A percentile compares a stretch with the other conserved stretches of the same genome.
These are phyloP conservation scores for Styphnolobium japonicum DNA, from an alignment of 306 rosid genomes.

Conservation along the genomic window DNA sequence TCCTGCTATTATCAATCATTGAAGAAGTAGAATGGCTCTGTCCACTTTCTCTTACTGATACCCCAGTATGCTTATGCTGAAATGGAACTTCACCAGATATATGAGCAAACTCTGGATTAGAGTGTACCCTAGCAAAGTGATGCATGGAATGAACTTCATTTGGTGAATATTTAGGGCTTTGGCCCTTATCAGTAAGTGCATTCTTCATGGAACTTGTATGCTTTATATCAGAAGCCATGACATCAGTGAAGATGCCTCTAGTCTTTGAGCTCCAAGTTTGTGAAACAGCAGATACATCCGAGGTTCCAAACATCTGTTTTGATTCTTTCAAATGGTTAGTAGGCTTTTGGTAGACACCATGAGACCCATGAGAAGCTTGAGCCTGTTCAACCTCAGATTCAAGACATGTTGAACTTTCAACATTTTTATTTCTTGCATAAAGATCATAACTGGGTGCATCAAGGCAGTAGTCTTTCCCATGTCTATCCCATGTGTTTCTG, in stretches of 20 bases:
- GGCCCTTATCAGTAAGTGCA: constrained; percentile 30
- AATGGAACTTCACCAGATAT: constrained; percentile 49
- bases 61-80: constrained; percentile 27
- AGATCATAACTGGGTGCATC: constrained; percentile 41
- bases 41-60: constrained; percentile 38
- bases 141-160: constrained; percentile 47
- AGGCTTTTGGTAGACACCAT: constrained; percentile 24
- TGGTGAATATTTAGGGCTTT: constrained; percentile 34
- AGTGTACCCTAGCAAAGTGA: constrained; percentile 49
- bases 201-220: constrained; percentile 30
- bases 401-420: constrained; percentile 30
- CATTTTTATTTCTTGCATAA: constrained; percentile 27
- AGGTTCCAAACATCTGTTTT: constrained; percentile 26
- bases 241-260: constrained; percentile 25
- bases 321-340: constrained; percentile 24
- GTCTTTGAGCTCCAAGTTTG: constrained; percentile 36
- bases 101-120: constrained; percentile 61
- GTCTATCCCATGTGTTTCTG: constrained; percentile 75
- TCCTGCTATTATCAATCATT: constrained; percentile 39
- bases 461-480: constrained; percentile 76
- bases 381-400: constrained; percentile 35
- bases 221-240: constrained; percentile 37
- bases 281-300: constrained; percentile 33
- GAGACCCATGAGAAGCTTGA: constrained; percentile 11
- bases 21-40: constrained; percentile 30